Base-by-base conservation (phyloP, 805 yeast species). In the Wickerhamomyces subpelliculosus region DNA sequence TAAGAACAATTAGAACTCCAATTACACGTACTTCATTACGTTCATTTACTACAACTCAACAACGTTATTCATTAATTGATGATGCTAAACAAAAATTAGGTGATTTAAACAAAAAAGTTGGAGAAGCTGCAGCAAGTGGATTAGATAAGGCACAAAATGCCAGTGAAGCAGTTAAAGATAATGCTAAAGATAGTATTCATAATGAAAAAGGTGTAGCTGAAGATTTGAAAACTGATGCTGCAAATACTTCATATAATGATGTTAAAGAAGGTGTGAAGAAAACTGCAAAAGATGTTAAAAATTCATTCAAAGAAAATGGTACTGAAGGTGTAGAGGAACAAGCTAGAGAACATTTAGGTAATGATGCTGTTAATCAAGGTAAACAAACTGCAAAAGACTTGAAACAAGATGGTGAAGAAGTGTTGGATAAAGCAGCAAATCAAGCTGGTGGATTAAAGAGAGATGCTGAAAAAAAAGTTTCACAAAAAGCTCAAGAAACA, bases 51-150 rank as follows among this genome's bases (percentile, higher is more conserved):
- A 60, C 29, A n/a, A 31, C 32, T 28, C 41, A 37, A 28, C 5
- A 36, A 8, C 45, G 52, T 24, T 44, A 45, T 35, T 50, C 57
- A 5, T 35, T 51, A 10, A 9, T 52, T 3, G 54, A 47, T 18
- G 16, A 45, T 9, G 57, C 57, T 5, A 48, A 47, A 37, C 39
- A 46, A 31, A 49, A 44, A 32, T 36, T 50, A 9, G 30, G 37
- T 13, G 48, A 50, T n/a, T 16, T 52, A 26, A 52, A 52, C 12
- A 26, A 13, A 9, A 26, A 5, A n/a, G 18, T 13, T 26, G 18
- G 18, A n/a, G 18, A 26, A 26, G 28, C 16, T 5, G 28, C 28
- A 11, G 18, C 18, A n/a, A 17, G 34, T 19, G 43, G 46, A 0
- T 7, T 52, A 7, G 52, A 52, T 9, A 27, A 42, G 3, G 49